phyloP scores from a whole-genome alignment of 768 basidiomycete genomes.

The Phaeotremella skinneri region DNA sequence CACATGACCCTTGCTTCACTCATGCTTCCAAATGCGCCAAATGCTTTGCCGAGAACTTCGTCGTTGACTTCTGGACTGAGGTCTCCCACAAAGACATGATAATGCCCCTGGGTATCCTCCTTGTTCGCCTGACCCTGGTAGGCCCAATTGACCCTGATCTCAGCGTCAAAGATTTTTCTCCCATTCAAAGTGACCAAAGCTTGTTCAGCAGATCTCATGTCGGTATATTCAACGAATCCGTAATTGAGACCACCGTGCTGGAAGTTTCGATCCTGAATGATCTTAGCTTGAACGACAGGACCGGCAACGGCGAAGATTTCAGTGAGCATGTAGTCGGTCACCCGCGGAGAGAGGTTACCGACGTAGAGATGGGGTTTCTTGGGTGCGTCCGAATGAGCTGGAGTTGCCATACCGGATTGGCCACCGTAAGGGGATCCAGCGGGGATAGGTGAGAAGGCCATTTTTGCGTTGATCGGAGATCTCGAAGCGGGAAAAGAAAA shows the following conservation, averaged over 20 bases:
- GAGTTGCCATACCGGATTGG: conserved; percentile 11
- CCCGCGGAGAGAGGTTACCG: conserved; percentile 93
- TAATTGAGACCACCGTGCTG: conserved; percentile 99
- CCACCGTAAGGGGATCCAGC: conserved; percentile 8
- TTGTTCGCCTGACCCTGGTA: conserved; percentile 98
- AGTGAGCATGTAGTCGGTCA: conserved; percentile 98
- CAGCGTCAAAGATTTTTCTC: conserved; percentile 98
- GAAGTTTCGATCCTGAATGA: conserved; percentile 98
- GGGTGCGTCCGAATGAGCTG: conserved; percentile 25
- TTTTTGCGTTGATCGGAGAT: conserved; percentile 21
- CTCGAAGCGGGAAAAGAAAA: conserved; percentile 12
- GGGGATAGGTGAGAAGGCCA: conserved; percentile 7
- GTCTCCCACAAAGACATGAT: conserved; percentile 99
- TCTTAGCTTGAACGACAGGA: conserved; percentile 97
- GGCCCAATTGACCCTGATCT: conserved; percentile 99
- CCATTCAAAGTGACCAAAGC: conserved; percentile 98
- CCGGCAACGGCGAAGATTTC: conserved; percentile 65
- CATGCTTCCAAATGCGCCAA: conserved; percentile 92
- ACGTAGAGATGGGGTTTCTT: conserved; percentile 94
- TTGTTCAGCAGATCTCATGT: conserved; percentile 97
- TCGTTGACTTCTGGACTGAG: conserved; percentile 98
- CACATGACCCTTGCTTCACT: conserved; percentile 99
- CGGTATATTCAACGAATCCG: conserved; percentile 98
- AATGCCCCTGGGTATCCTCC: conserved; percentile 96
- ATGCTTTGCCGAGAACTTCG: conserved; percentile 92